A percentile compares a stretch with the other conserved stretches of the same genome.
These are phyloP conservation scores for Lachnellula cervina DNA, from an alignment of 2,329 filamentous ascomycete genomes.

Conservation along the genomic window DNA sequence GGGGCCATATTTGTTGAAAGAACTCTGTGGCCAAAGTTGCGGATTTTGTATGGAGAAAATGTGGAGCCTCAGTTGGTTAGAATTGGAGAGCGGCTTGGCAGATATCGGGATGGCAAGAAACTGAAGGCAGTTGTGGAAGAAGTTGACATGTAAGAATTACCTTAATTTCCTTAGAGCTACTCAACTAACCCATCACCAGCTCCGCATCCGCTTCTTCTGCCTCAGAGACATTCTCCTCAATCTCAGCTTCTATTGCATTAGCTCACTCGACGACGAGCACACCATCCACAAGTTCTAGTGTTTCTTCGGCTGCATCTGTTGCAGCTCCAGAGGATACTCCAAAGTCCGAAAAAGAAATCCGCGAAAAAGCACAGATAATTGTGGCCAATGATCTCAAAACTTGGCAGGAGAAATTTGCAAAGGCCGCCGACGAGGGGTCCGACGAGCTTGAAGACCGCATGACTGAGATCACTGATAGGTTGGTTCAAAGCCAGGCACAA, in stretches of 20 bases:
- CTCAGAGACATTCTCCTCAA: slow-evolving; percentile 24
- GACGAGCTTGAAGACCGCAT: slow-evolving; percentile 61
- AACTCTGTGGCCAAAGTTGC: slow-evolving; percentile 75
- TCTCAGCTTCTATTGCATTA: slow-evolving; percentile 24
- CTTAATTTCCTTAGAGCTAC: slow-evolving; percentile 5
- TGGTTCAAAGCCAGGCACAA: slow-evolving; percentile 61
- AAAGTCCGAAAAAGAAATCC: slow-evolving; percentile 45
- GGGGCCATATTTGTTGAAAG: slow-evolving; percentile 67
- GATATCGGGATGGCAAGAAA: slow-evolving; percentile 61
- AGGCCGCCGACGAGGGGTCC: slow-evolving; percentile 78
- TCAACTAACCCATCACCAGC: slow-evolving; percentile 14
- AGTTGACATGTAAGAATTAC: slow-evolving; percentile 40
- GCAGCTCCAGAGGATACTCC: slow-evolving; percentile 29
- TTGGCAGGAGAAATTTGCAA: slow-evolving; percentile 86
- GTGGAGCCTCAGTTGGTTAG: slow-evolving; percentile 92
- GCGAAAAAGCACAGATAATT: slow-evolving; percentile 56
- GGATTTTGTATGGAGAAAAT: slow-evolving; percentile 79
- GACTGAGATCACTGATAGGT: slow-evolving; percentile 65
- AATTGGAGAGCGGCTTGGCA: slow-evolving; percentile 83
- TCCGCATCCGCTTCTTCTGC: slow-evolving; percentile 29
- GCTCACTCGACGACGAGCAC: slow-evolving; percentile 19
- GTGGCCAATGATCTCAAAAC: slow-evolving; percentile 73
- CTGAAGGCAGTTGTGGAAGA: slow-evolving; percentile 54
- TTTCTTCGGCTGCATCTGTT: slow-evolving; percentile 22
- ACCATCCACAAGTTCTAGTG: slow-evolving; percentile 3